phyloP scores from a whole-genome alignment of 257 asterid species.

The Vinca minor region DNA sequence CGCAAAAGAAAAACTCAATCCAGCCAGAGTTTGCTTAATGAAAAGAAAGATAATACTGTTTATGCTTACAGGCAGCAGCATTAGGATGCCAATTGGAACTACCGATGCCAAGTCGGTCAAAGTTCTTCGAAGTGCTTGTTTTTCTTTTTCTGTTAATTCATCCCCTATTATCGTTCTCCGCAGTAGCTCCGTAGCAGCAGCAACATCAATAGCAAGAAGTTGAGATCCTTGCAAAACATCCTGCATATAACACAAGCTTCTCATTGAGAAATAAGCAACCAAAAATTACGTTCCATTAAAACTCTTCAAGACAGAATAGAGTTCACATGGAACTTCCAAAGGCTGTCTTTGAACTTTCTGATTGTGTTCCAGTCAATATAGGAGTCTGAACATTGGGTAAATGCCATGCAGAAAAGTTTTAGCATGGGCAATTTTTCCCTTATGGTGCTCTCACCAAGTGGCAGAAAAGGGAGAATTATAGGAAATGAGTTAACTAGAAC shows the following conservation, averaged over 20 bases:
- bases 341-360: not conserved
- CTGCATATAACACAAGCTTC: constrained; percentile 35
- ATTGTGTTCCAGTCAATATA: not conserved
- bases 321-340: not conserved
- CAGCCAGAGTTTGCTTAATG: not conserved
- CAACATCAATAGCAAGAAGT: constrained; percentile 93
- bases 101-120: constrained; percentile 93
- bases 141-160: constrained; percentile 83
- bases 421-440: not conserved
- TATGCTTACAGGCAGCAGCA: constrained; percentile 91
- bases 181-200: constrained; percentile 72
- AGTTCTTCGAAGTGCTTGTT: constrained; percentile 86
- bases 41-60: constrained; percentile 3
- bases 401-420: not conserved
- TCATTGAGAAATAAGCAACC: not conserved
- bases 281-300: not conserved
- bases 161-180: constrained; percentile 71
- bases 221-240: constrained; percentile 98
- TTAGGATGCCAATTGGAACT: constrained; percentile 85
- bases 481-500: not conserved
- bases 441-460: not conserved
- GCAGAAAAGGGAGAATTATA: not conserved
- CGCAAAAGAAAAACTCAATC: not conserved
- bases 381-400: not conserved
- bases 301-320: constrained; percentile 1